A percentile compares a stretch with the other conserved stretches of the same genome.
Evolutionary conservation across 345 rosid genomes (phyloP).

Genomic region (Populus alba): DNA sequence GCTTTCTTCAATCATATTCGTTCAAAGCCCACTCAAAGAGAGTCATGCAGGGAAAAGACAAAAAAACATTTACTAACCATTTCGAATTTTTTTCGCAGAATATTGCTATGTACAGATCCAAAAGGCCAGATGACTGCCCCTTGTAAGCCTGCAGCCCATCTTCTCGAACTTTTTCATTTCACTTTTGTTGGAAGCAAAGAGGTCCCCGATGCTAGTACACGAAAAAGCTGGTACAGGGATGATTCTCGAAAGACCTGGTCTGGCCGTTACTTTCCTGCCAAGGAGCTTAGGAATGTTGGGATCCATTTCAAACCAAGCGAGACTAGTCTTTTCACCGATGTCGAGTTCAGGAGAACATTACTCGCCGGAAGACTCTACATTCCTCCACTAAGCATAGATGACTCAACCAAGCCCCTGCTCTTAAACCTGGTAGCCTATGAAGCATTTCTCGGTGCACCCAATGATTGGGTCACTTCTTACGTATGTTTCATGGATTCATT

Average conservation of each 20-base stretch:
- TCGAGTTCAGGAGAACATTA: neutral
- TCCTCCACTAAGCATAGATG: constrained; percentile 10
- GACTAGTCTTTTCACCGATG: neutral
- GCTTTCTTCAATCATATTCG: neutral
- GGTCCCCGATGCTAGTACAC: neutral
- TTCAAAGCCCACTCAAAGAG: neutral
- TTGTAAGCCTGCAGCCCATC: neutral
- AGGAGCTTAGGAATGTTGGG: constrained; percentile 18
- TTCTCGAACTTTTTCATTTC: neutral
- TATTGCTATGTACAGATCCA: neutral
- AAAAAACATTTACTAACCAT: neutral
- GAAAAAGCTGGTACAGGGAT: neutral
- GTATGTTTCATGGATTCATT: constrained; percentile 16
- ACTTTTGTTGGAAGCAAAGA: neutral
- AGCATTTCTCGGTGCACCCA: neutral
- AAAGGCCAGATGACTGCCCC: too few species aligned
- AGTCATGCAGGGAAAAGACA: neutral
- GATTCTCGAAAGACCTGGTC: too few species aligned
- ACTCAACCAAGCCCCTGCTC: neutral
- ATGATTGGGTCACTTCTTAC: constrained; percentile 8
- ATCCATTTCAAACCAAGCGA: constrained; percentile 8
- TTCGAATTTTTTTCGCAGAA: neutral
- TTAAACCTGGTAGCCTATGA: constrained; percentile 12
- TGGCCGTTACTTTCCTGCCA: neutral
- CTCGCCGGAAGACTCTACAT: neutral